Conservation (phyloP, 2,329 filamentous ascomycete genomes). For the Venturia effusa region DNA sequence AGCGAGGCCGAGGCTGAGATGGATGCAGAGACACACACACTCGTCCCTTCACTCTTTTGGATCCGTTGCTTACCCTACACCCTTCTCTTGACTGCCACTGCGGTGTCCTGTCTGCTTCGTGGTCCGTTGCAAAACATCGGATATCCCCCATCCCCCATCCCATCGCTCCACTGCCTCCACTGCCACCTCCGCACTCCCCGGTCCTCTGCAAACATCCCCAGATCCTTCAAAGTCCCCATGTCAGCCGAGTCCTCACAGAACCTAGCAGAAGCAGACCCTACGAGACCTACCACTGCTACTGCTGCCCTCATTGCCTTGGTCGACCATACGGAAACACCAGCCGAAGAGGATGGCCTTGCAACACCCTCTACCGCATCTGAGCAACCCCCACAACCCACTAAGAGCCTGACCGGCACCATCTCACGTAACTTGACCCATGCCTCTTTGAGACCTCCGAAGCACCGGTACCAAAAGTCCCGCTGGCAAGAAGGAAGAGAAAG, state of each 20-base stretch:
- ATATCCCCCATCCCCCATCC: too few species aligned
- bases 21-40: too few species aligned
- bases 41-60: not conserved
- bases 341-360: slow-evolving; percentile 6
- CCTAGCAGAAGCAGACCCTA: not conserved
- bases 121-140: too few species aligned
- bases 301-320: slow-evolving; percentile 9
- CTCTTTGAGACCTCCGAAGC: slow-evolving; percentile 4
- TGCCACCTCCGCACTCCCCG: not conserved
- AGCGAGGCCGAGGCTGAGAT: too few species aligned
- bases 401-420: slow-evolving; percentile 3
- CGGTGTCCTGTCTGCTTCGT: too few species aligned
- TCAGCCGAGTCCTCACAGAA: not conserved
- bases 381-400: not conserved
- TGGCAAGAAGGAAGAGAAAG: slow-evolving; percentile 11
- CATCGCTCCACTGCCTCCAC: not conserved
- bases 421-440: slow-evolving; percentile 9
- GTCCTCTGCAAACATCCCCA: not conserved
- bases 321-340: slow-evolving; percentile 10
- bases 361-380: not conserved
- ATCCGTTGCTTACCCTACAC: not conserved
- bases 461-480: slow-evolving; percentile 4
- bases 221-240: not conserved
- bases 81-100: too few species aligned
- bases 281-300: not conserved